A percentile compares a stretch with the other conserved stretches of the same genome.
phyloP scores from a whole-genome alignment of 1,284 basidiomycete species.

The Malassezia restricta region DNA sequence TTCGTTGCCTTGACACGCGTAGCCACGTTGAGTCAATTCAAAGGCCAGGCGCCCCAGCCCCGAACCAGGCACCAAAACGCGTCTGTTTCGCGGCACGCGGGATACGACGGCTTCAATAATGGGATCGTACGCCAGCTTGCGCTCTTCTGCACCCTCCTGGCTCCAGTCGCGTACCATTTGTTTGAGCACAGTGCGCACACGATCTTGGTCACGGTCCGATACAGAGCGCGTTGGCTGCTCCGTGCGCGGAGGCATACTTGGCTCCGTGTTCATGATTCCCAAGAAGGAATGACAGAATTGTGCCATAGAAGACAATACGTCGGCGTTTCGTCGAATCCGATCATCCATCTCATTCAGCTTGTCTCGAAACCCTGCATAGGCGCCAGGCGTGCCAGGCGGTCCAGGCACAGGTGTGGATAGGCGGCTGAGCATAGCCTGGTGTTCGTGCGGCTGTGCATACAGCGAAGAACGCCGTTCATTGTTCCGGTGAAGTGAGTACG shows the following conservation, averaged over 20 bases:
- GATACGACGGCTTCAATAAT: constrained; percentile 26
- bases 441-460: constrained; percentile 27
- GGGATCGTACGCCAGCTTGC: constrained; percentile 29
- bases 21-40: constrained; percentile 34
- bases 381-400: background rate
- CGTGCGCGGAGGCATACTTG: constrained; percentile 8
- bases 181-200: constrained; percentile 41
- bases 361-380: constrained; percentile 21
- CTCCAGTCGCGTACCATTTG: constrained; percentile 45
- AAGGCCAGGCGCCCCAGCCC: constrained; percentile 39
- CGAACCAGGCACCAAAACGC: constrained; percentile 39
- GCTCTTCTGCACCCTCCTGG: constrained; percentile 24
- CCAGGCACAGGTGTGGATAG: constrained; percentile 22
- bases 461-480: constrained; percentile 29
- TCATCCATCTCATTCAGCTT: constrained; percentile 43
- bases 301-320: constrained; percentile 31
- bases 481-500: constrained; percentile 29
- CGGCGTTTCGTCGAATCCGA: constrained; percentile 39
- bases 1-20: constrained; percentile 41
- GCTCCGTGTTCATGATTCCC: constrained; percentile 10
- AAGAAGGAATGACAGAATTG: constrained; percentile 34
- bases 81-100: constrained; percentile 18
- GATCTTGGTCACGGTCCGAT: constrained; percentile 35
- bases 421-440: constrained; percentile 28
- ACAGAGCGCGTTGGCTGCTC: constrained; percentile 5